Evolutionary conservation across 2,329 filamentous ascomycete genomes (phyloP), one percentile per base, ranked within the genome.

Genomic region (Botrytis pseudocinerea): DNA sequence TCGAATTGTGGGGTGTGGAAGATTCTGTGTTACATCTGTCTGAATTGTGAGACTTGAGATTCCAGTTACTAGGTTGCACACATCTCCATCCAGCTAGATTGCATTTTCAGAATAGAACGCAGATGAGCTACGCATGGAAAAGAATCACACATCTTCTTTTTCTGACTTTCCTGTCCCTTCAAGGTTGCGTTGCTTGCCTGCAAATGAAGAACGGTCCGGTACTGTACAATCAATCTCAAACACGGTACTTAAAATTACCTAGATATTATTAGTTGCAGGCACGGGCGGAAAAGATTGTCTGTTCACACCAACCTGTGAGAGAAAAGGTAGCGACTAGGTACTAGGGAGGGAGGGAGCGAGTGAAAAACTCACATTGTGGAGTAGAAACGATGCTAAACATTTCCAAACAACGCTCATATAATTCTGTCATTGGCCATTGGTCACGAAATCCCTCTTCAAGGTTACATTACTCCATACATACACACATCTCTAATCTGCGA

Each of bases 161-260:
- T 54, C 51, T 54, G 35, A 10, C 44, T 25, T 66, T 51, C n/a
- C 32, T 40, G 28, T 54, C 35, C 25, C n/a, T 40, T 68, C 46
- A 18, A 66, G 64, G 25, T n/a, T n/a, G 48, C 48, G 16, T 51
- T n/a, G 48, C 48, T 38, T n/a, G 48, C 48, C 54, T 68, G 35
- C 46, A 68, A 68, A 48, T 42, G 60, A 20, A 62, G 64, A 54
- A 40, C 64, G 35, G 25, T 68, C 64, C 64, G 35, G 64, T 54
- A 68, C 35, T 68, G 46, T 68, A n/a, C 46, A 28, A 68, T 68
- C 48, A 28, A 68, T 68, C 65, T 57, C 65, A 68, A 68, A 68
- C 65, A 66, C 64, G 64, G 64, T 54, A 66, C 64, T 66, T 51
- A 66, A 40, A 44, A 63, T 18, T 25, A 62, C 38, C 38, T 38